Base-by-base conservation (phyloP, 306 rosid species). In the Hylodesmum podocarpum region DNA sequence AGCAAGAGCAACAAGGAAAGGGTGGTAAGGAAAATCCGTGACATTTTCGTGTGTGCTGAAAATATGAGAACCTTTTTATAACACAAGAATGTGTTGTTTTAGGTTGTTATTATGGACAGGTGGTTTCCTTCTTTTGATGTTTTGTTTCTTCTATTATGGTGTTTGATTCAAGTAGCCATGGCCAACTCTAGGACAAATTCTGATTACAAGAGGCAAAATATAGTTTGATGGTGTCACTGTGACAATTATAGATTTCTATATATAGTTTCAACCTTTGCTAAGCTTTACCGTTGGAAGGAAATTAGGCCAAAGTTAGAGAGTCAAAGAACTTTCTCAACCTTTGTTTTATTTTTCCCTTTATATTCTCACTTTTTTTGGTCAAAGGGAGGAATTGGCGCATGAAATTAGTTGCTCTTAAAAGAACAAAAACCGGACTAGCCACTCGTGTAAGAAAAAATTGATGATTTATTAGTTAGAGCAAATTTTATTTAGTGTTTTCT, bases 1-100 rank as follows among this genome's bases (percentile, higher is more conserved):
- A 82, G 11, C 57, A 82, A 24, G 74, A 40, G 36, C 19, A 63
- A 34, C 10, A 81, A 5, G 3, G 73, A 9, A 76, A 82, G 22
- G 53, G 70, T 33, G 14, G 5, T 10, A 2, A 77, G 22, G 4
- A 70, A 51, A 24, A 55, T 12, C 10, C 65, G 1, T 77, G 58
- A 0, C 82, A 70, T 64, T 53, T 77, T 70, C 70, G 27, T 40
- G 15, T 21, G 10, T 14, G 8, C 8, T 24, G 4, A 27, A 33
- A 43, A 10, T 2, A 24, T 0, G 24, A 15, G 22, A 31, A 47
- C 28, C 68, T 70, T 76, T 76, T 81, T 76, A 76, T 70, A 76
- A 62, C 3, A 4, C n/a, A 18, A 62, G 14, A 27, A 59, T 40
- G 29, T 22, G 2, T 6, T 0, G 28, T 34, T 37, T 63, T 4